phyloP scores from a whole-genome alignment of 257 asterid genomes.

The Solanum chiquidenum region DNA sequence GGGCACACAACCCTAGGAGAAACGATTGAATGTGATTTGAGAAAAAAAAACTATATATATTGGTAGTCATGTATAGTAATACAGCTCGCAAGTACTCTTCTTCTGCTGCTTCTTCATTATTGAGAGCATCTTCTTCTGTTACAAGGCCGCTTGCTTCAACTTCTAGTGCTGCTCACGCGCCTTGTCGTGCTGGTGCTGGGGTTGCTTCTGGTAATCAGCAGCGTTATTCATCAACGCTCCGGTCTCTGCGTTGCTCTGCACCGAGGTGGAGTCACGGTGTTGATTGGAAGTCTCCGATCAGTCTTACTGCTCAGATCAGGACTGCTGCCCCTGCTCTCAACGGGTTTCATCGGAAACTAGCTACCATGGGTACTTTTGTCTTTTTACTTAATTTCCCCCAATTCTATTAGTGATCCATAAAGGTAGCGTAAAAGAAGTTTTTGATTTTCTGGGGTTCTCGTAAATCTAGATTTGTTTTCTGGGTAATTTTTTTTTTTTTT shows the following conservation, averaged over 20 bases:
- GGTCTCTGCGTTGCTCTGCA: conserved; percentile 25
- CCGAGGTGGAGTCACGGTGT: conserved; percentile 90
- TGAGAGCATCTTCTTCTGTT: conserved; percentile 42
- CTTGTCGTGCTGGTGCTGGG: neutral
- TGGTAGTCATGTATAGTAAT: conserved; percentile 2
- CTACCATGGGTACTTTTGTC: conserved; percentile 56
- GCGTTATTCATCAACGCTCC: conserved; percentile 26
- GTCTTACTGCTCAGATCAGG: conserved; percentile 71
- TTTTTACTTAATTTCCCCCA: neutral
- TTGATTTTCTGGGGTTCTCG: neutral
- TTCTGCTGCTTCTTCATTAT: conserved; percentile 51
- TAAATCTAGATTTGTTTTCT: neutral
- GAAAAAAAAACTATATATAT: neutral
- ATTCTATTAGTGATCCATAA: neutral
- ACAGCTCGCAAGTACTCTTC: conserved; percentile 8
- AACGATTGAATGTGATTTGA: conserved; percentile 3
- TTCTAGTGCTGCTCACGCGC: neutral
- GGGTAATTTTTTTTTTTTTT: conserved; percentile 1
- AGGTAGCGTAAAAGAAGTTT: neutral
- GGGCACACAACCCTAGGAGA: conserved; percentile 35
- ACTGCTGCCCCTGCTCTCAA: conserved; percentile 33
- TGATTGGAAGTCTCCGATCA: conserved; percentile 72
- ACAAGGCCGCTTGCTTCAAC: neutral
- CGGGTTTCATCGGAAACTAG: conserved; percentile 57
- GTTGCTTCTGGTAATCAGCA: conserved; percentile 22